These are phyloP conservation scores for Lentinula boryana DNA, from an alignment of 768 basidiomycete species.

Conservation along the genomic window DNA sequence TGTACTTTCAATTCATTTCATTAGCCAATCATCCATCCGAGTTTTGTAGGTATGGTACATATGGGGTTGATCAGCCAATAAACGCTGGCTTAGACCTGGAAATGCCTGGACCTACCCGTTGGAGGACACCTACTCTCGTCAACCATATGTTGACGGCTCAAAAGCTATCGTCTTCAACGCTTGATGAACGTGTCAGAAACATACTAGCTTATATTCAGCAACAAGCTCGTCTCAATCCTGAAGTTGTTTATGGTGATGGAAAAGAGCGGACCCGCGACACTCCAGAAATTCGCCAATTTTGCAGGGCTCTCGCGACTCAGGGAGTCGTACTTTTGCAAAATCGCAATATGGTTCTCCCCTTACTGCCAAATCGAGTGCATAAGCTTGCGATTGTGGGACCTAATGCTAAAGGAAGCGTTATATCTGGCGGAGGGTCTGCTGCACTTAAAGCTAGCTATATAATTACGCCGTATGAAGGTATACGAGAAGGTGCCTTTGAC, in stretches of 20 bases:
- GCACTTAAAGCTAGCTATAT: conserved; percentile 65
- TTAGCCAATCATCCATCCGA: neutral
- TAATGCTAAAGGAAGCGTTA: conserved; percentile 57
- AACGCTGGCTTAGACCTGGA: conserved; percentile 77
- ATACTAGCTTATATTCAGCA: conserved; percentile 54
- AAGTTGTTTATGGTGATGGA: conserved; percentile 59
- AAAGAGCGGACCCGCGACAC: conserved; percentile 50
- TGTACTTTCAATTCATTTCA: conserved; percentile 2
- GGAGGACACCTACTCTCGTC: conserved; percentile 45
- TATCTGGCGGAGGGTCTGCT: conserved; percentile 76
- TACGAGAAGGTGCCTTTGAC: conserved; percentile 41
- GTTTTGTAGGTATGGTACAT: conserved; percentile 57
- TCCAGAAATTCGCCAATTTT: conserved; percentile 44
- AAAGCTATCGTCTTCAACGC: conserved; percentile 40
- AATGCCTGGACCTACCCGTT: conserved; percentile 71
- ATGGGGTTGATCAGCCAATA: conserved; percentile 58
- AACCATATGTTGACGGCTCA: conserved; percentile 36
- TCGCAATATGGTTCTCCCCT: conserved; percentile 45
- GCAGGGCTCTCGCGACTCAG: conserved; percentile 51
- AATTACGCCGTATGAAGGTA: conserved; percentile 58
- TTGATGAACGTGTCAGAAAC: conserved; percentile 45
- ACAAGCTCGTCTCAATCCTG: conserved; percentile 47
- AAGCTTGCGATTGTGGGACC: conserved; percentile 64
- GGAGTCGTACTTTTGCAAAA: conserved; percentile 69
- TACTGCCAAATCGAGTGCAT: conserved; percentile 30